These are phyloP conservation scores for Sporothrix pallida DNA, from an alignment of 2,329 filamentous ascomycete species.

Conservation along the genomic window DNA sequence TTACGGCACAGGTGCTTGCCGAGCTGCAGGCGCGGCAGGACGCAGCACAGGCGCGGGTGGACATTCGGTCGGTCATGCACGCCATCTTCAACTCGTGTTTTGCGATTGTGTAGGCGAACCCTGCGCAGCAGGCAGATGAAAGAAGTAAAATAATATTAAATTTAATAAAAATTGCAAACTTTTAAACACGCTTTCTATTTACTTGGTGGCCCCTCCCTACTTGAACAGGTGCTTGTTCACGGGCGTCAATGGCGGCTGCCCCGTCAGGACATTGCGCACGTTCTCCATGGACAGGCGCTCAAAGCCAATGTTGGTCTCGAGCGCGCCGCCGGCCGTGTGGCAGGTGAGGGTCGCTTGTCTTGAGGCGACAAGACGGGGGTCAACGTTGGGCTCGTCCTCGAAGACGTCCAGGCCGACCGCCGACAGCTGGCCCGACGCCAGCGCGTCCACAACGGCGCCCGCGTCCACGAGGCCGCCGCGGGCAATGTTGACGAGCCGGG, in stretches of 20 bases:
- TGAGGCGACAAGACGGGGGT: slow-evolving; percentile 45
- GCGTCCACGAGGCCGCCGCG: slow-evolving; percentile 49
- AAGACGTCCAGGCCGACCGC: slow-evolving; percentile 60
- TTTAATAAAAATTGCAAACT: background rate
- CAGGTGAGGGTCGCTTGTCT: slow-evolving; percentile 53
- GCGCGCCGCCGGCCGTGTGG: slow-evolving; percentile 61
- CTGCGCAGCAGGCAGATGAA: too few relatives aligned
- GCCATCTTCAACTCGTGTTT: slow-evolving; percentile 58
- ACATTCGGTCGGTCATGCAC: slow-evolving; percentile 55
- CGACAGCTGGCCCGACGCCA: slow-evolving; percentile 50
- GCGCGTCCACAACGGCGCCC: slow-evolving; percentile 57
- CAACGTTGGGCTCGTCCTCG: slow-evolving; percentile 53
- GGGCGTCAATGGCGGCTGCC: slow-evolving; percentile 53
- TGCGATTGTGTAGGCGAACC: slow-evolving; percentile 60
- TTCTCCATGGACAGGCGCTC: slow-evolving; percentile 62
- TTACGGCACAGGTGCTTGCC: slow-evolving; percentile 54
- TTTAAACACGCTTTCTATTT: background rate
- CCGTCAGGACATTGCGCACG: slow-evolving; percentile 54
- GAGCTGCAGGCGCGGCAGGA: slow-evolving; percentile 55
- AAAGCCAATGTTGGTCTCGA: slow-evolving; percentile 60
- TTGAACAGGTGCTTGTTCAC: slow-evolving; percentile 59
- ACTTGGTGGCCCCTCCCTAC: too few relatives aligned
- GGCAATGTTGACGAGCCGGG: slow-evolving; percentile 64
- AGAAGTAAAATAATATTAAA: background rate
- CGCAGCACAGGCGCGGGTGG: slow-evolving; percentile 48